Evolutionary conservation across 2,329 filamentous ascomycete genomes (phyloP), one percentile per base, ranked within the genome.

Genomic region (Lachnellula occidentalis): DNA sequence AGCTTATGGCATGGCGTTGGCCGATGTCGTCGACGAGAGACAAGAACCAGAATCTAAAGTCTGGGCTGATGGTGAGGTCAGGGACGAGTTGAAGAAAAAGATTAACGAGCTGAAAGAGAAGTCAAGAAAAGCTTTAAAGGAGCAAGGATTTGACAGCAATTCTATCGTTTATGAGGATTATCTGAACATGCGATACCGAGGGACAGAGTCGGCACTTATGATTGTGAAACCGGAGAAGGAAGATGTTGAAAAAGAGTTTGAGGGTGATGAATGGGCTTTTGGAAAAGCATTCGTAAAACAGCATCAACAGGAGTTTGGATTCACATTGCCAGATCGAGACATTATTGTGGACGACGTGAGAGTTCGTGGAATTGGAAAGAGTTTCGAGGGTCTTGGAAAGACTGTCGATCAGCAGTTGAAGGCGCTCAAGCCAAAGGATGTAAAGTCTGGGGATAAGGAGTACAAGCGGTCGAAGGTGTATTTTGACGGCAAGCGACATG

Each of bases 291-390:
- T 97, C 65, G 77, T 95, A 34, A 83, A 85, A 63, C 90, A 95
- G 63, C 92, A 96, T 67, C 85, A 90, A 50, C 91, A 94, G 67
- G 92, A 96, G 67, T 96, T 96, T 67, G 91, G 91, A 0, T 96
- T 96, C 66, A 95, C 88, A 0, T 76, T 96, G 2, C 83, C 84
- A 22, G 88, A 95, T 56, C 79, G 91, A 53, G 90, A 96, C 62
- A 89, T 96, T 51, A 91, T 96, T 45, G 79, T 96, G 7, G 92
- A 96, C 59, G 92, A 96, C 69, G 88, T 96, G 3, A 85, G 92
- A 41, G 88, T 92, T 5, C 80, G 92, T 54, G 90, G 90, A 14
- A 95, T 96, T 58, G 92, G 90, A 46, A 95, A 91, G 76, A 92
- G 89, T 45, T 92, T 92, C 69, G 80, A 88, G 51, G 86, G 87